Conservation (phyloP, 1,139 yeast genomes). For the Zygoascus meyerae region DNA sequence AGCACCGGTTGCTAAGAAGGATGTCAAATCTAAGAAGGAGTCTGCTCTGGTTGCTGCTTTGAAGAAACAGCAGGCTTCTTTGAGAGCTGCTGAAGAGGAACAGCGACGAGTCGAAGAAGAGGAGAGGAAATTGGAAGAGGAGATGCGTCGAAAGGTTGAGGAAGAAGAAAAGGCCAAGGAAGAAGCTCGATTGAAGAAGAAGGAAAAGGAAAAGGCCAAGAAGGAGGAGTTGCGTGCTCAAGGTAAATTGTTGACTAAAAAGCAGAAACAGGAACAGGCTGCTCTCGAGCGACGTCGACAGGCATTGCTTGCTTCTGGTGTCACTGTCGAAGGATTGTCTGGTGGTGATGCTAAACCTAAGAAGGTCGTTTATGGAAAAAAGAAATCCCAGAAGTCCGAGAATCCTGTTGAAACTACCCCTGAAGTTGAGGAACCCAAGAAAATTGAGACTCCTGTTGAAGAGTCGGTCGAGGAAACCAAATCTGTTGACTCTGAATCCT, state of each 20-base stretch:
- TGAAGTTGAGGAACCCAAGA: constrained; percentile 35
- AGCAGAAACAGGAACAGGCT: constrained; percentile 90
- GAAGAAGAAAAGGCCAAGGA: constrained; percentile 63
- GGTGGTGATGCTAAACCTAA: constrained; percentile 49
- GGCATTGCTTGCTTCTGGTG: constrained; percentile 69
- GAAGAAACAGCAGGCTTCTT: constrained; percentile 76
- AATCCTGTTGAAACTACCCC: constrained; percentile 26
- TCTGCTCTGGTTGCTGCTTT: constrained; percentile 39
- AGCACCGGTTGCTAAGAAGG: constrained; percentile 29
- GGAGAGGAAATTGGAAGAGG: constrained; percentile 51
- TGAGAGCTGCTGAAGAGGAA: constrained; percentile 77
- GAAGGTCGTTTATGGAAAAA: constrained; percentile 70
- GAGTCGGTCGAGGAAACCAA: constrained; percentile 24
- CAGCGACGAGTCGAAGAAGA: constrained; percentile 58
- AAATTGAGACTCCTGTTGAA: constrained; percentile 30
- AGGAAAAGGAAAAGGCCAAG: constrained; percentile 65
- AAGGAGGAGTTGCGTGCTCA: constrained; percentile 91
- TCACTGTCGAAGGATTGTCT: constrained; percentile 61
- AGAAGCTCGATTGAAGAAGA: constrained; percentile 62
- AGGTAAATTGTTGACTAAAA: constrained; percentile 75
- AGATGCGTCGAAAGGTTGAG: constrained; percentile 45
- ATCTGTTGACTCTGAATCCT: constrained; percentile 10
- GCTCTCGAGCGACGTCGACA: constrained; percentile 85
- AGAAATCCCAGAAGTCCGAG: constrained; percentile 47
- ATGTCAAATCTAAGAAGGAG: constrained; percentile 34